Evolutionary conservation across 225 moss, liverwort and hornwort species (phyloP).

Genomic region (Polytrichum commune): DNA sequence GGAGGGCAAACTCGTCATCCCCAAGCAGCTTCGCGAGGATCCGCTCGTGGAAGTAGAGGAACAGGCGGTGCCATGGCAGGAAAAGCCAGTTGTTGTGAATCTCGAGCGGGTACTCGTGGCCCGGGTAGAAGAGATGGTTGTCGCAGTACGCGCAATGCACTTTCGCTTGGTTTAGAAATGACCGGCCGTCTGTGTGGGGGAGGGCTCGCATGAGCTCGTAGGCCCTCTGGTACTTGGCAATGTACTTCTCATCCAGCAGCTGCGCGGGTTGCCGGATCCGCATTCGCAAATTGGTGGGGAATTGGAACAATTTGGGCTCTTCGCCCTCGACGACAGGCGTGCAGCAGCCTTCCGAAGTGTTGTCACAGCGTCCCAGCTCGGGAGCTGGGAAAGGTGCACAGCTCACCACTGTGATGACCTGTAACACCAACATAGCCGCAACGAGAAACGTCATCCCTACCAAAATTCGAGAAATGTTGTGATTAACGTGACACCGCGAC

Average conservation of each 20-base stretch:
- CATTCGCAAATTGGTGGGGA: constrained; percentile 1
- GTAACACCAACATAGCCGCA: neutral
- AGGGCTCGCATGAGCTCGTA: constrained; percentile 25
- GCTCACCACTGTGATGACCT: neutral
- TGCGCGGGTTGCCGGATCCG: constrained; percentile 8
- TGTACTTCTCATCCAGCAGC: constrained; percentile 8
- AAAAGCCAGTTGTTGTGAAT: constrained; percentile 32
- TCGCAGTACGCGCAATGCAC: constrained; percentile 31
- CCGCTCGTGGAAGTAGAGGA: constrained; percentile 35
- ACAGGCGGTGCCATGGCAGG: constrained; percentile 31
- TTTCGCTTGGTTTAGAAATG: constrained; percentile 4
- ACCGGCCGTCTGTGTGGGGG: constrained; percentile 23
- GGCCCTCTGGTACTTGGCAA: constrained; percentile 12
- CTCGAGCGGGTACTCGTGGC: constrained; percentile 10
- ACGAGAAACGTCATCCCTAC: neutral
- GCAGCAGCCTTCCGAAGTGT: constrained; percentile 3
- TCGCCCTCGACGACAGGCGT: neutral
- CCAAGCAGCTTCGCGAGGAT: constrained; percentile 20
- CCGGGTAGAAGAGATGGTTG: constrained; percentile 4
- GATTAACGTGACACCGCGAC: no score
- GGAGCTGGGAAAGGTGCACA: constrained; percentile 7
- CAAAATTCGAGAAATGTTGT: neutral
- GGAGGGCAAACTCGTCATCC: constrained; percentile 20
- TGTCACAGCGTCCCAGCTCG: neutral
- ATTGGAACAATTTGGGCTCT: neutral